phyloP scores from a whole-genome alignment of 2,329 filamentous ascomycete species.

The Dothistroma septosporum region DNA sequence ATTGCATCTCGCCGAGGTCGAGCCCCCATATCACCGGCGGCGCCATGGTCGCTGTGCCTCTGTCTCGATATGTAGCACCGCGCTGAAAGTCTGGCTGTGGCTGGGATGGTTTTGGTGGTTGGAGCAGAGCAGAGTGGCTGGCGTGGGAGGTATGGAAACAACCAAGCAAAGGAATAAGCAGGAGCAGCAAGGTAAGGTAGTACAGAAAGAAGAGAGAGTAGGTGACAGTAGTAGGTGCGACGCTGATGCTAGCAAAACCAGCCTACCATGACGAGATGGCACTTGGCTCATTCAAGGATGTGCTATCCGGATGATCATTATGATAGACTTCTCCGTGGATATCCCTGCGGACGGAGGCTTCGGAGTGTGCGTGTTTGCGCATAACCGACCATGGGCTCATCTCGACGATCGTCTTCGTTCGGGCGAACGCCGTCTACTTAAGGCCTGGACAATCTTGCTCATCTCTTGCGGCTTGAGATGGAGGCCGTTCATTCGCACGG shows the following conservation, averaged over 20 bases:
- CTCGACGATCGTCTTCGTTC: neutral
- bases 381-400: neutral
- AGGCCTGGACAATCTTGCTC: neutral
- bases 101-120: neutral
- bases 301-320: neutral
- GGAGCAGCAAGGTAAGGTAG: neutral
- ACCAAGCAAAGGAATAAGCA: neutral
- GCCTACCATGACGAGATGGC: neutral
- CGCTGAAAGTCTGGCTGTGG: neutral
- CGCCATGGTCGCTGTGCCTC: neutral
- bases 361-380: neutral
- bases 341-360: neutral
- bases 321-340: neutral
- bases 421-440: neutral
- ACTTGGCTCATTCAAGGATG: neutral
- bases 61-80: neutral
- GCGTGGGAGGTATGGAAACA: neutral
- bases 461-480: neutral
- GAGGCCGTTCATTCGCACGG: neutral
- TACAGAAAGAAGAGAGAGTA: neutral
- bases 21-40: conserved; percentile 54
- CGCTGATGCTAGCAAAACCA: neutral
- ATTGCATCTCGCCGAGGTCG: conserved; percentile 55
- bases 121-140: neutral
- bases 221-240: neutral